Conservation (phyloP, 1,284 basidiomycete genomes). For the Ceratobasidium sp. region DNA sequence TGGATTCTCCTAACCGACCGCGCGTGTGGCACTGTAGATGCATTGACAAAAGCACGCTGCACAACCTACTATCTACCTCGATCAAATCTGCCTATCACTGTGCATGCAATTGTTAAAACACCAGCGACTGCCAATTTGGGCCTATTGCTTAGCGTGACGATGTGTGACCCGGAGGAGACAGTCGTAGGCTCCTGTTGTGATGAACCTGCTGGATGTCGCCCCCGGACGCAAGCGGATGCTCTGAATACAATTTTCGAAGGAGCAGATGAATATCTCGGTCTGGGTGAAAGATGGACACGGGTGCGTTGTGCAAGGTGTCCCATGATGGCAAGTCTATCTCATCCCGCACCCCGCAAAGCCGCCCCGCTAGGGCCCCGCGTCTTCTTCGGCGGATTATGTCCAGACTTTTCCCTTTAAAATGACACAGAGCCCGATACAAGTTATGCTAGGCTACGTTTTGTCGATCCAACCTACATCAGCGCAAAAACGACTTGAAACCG, state of each 20-base stretch:
- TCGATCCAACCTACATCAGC: not conserved
- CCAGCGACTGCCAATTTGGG: conserved; percentile 14
- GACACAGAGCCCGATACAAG: not conserved
- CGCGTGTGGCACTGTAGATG: conserved; percentile 5
- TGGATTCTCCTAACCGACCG: not conserved
- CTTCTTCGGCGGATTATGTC: not conserved
- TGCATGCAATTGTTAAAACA: conserved; percentile 11
- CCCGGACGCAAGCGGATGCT: conserved; percentile 11
- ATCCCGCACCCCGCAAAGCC: not conserved
- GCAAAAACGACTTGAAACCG: not conserved
- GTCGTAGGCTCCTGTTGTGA: no score
- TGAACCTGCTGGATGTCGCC: not conserved
- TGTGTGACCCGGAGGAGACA: conserved; percentile 27
- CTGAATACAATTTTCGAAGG: not conserved
- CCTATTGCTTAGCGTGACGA: not conserved
- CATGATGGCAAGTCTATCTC: no score
- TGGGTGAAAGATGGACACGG: no score
- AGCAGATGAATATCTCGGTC: not conserved
- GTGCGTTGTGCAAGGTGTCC: not conserved
- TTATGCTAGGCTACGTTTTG: no score
- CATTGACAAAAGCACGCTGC: not conserved
- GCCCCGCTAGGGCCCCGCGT: not conserved
- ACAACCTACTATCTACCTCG: conserved; percentile 17
- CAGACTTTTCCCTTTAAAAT: not conserved
- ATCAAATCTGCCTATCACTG: conserved; percentile 12